Conservation (phyloP, 2,329 filamentous ascomycete species). For the Clarireedia monteithiana region DNA sequence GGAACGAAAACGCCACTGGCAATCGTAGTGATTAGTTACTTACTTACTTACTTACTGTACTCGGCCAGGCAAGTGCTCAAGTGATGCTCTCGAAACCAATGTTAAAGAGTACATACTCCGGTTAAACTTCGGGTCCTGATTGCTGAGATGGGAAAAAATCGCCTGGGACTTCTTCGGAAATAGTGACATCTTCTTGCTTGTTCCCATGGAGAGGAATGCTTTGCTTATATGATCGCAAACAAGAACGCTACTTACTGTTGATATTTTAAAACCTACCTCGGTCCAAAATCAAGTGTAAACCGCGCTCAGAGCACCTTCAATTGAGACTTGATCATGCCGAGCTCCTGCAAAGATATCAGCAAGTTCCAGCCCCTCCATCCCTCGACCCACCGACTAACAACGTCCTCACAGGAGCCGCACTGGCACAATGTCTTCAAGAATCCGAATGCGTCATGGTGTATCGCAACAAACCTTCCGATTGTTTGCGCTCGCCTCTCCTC, state of each 20-base stretch:
- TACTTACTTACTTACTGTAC: too few relatives aligned
- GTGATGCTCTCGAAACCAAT: too few relatives aligned
- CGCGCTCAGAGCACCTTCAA: background rate
- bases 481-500: conserved; percentile 73
- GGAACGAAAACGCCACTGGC: too few relatives aligned
- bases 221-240: background rate
- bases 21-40: too few relatives aligned
- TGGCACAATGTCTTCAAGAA: conserved; percentile 91
- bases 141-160: background rate
- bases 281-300: background rate
- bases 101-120: background rate
- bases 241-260: too few relatives aligned
- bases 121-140: background rate
- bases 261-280: background rate
- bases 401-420: conserved; percentile 63
- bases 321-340: conserved; percentile 57
- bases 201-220: background rate
- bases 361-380: conserved; percentile 33
- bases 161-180: too few relatives aligned
- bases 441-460: conserved; percentile 95
- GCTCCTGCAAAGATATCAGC: conserved; percentile 96
- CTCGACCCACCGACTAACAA: conserved; percentile 4
- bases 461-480: conserved; percentile 79
- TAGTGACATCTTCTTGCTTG: too few relatives aligned
- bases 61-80: too few relatives aligned